Evolutionary conservation across 2,329 filamentous ascomycete genomes (phyloP), one percentile per base, ranked within the genome.

Genomic region (Alternaria alternata): DNA sequence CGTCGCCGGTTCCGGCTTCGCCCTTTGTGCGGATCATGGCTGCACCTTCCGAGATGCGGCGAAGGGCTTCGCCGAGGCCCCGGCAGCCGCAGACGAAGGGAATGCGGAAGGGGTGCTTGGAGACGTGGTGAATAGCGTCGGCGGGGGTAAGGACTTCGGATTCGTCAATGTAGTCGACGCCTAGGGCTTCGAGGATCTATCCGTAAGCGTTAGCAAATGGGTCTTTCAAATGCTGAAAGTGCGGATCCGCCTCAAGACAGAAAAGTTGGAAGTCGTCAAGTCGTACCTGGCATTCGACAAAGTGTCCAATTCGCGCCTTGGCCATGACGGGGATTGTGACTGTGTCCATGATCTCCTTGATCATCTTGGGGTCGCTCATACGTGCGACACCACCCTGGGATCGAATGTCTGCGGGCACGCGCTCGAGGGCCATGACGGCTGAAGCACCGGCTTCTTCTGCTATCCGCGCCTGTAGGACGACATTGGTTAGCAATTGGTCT

Each of bases 21-120:
- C 95, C 95, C 85, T 98, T 99, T 67, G 95, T 99, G 73, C 95
- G 90, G 82, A 99, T 97, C 94, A 99, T 98, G 74, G 94, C 94
- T 9, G 95, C 95, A 65, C 95, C 95, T 83, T 98, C 95, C 64
- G 88, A 87, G 75, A 99, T 93, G 64, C 95, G 87, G 64, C 95
- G 87, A 57, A 99, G 87, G 16, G 95, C 95, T 84, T 99, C 95
- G 63, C 93, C 93, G 12, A 98, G 85, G 84, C 96, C 94, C 64
- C 94, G 87, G 86, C 95, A 98, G 56, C 95, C 95, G 81, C 95
- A 98, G 59, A 99, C 95, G 76, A 98, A 99, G 53, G 95, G 95
- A 20, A 90, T 89, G 75, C 86, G 87, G 85, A 92, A 98, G 66
- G 81, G 80, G 79, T 87, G 84, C 86, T 99, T 99, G 80, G 94